Percentiles rank a stretch among this genome's conserved stretches.
These are phyloP conservation scores for Eutrema japonicum DNA, from an alignment of 345 rosid species.

Conservation along the genomic window DNA sequence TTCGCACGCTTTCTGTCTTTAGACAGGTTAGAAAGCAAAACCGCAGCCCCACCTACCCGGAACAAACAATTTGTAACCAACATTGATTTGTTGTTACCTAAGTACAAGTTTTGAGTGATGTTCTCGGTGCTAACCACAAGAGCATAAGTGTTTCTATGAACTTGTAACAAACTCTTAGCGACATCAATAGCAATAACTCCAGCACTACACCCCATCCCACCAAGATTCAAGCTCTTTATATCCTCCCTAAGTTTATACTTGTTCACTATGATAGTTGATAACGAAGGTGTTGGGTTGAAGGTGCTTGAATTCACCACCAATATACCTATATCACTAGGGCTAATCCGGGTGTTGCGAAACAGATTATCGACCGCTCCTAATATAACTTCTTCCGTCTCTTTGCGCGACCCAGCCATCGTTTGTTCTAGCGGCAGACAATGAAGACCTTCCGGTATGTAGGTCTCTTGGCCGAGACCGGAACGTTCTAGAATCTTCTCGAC, in stretches of 20 bases:
- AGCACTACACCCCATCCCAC: constrained; percentile 48
- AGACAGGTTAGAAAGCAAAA: constrained; percentile 58
- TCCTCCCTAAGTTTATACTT: constrained; percentile 39
- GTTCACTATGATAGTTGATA: constrained; percentile 34
- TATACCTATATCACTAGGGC: constrained; percentile 42
- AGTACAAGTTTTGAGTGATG: constrained; percentile 53
- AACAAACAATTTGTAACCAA: constrained; percentile 63
- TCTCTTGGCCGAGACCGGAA: constrained; percentile 47
- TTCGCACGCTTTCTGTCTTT: constrained; percentile 50
- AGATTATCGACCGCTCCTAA: constrained; percentile 38
- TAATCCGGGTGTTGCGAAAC: constrained; percentile 34
- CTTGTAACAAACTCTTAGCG: constrained; percentile 47
- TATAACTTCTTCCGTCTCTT: constrained; percentile 44
- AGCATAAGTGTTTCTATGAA: constrained; percentile 56
- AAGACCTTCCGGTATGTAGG: constrained; percentile 42
- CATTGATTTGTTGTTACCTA: constrained; percentile 63
- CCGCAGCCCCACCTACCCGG: constrained; percentile 59
- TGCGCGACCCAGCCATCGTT: constrained; percentile 31
- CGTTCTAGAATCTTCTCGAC: constrained; percentile 44
- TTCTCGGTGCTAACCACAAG: constrained; percentile 65
- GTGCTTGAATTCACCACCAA: constrained; percentile 44
- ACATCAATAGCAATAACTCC: constrained; percentile 45
- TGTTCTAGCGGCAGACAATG: constrained; percentile 35
- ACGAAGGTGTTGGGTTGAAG: constrained; percentile 46
- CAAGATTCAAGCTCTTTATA: constrained; percentile 44